Evolutionary conservation across 1,284 basidiomycete genomes (phyloP), one percentile per base, ranked within the genome.

Genomic region (Cryptococcus depauperatus): DNA sequence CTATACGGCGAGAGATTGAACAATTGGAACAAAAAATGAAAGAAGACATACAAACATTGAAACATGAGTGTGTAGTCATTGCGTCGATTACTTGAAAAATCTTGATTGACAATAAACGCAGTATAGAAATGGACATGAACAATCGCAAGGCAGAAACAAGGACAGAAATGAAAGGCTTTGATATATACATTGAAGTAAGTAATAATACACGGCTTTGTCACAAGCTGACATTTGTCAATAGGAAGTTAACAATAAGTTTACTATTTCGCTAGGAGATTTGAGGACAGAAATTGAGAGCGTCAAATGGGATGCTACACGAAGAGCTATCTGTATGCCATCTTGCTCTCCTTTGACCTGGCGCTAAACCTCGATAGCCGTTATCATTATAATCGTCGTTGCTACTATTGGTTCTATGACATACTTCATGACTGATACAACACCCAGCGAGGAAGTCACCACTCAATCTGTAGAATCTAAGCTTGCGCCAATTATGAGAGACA

Each of bases 71-170:
- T 54, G 81, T 14, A 4, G 27, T 34, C 9, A 2, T 37, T 5
- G 23, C n/a, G n/a, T n/a, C 19, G n/a, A 29, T 16, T 22, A 5
- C 19, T 27, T 21, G 11, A 18, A 8, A 5, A 8, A 16, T 14
- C 22, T 25, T 42, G 8, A 28, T 28, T 40, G 8, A 40, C 27
- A 9, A 18, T 8, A 28, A 35, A 22, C 16, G 35, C 16, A 64
- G 86, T 61, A 85, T 93, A 47, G 90, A 97, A 68, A 89, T 98
- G 78, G 93, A 98, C 48, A 77, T 97, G 58, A 91, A 95, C 64
- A 90, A 82, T 54, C 78, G 92, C 48, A 97, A 93, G 73, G 86
- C 85, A 56, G 95, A 98, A 66, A 80, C 84, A n/a, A 85, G 83
- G 63, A 78, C 83, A 11, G 90, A 95, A 47, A 70, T 87, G 56